A percentile compares a stretch with the other conserved stretches of the same genome.
phyloP scores from a whole-genome alignment of 495 filamentous ascomycete genomes.

The Aspergillus incahuasiensis region DNA sequence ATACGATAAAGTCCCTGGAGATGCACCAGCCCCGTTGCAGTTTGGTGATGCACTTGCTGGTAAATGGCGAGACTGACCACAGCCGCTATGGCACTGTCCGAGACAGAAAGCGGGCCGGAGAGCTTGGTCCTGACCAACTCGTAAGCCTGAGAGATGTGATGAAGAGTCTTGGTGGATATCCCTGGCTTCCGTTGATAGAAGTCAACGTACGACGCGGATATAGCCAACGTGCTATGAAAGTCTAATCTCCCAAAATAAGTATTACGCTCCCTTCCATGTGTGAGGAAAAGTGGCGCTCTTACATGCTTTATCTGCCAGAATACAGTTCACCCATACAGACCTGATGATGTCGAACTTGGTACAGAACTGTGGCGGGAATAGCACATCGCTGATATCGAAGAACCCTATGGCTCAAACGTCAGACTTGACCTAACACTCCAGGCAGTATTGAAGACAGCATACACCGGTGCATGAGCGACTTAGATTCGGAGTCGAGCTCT shows the following conservation, averaged over 20 bases:
- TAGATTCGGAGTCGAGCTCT: conserved; percentile 10
- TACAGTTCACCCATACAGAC: conserved; percentile 18
- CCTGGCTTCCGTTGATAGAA: conserved; percentile 11
- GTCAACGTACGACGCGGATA: conserved; percentile 14
- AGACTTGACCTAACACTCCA: no score
- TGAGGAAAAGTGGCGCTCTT: conserved; percentile 3
- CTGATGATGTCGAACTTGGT: conserved; percentile 8
- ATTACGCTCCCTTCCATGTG: no score
- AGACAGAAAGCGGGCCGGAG: no score
- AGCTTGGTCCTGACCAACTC: no score
- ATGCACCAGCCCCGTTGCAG: no score
- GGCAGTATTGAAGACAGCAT: background rate
- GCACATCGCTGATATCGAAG: conserved; percentile 9
- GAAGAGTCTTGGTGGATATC: conserved; percentile 8
- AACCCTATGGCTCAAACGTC: background rate
- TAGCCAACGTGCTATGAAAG: conserved; percentile 22
- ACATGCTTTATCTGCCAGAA: conserved; percentile 27
- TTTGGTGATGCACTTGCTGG: no score
- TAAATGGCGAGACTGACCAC: no score
- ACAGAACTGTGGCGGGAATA: conserved; percentile 13
- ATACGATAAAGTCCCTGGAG: no score
- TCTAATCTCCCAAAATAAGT: conserved; percentile 11
- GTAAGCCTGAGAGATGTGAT: conserved; percentile 7
- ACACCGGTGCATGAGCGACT: conserved; percentile 13
- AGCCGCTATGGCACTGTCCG: no score